Conservation (phyloP, 805 yeast genomes). For the Teunomyces barrocoloradensis region DNA sequence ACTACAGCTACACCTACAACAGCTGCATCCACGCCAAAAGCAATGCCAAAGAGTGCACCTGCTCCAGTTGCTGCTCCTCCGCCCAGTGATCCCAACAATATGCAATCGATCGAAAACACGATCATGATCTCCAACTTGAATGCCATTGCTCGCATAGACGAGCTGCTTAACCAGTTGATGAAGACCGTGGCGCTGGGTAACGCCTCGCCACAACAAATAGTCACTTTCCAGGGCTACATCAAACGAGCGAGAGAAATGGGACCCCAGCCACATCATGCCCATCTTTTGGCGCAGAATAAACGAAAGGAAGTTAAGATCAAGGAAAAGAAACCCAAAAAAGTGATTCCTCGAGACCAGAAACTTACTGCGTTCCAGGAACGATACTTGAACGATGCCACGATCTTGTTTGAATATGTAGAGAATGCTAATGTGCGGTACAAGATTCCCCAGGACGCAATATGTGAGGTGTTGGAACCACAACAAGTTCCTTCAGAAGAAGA, state of each 20-base stretch:
- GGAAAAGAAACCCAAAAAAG: conserved; percentile 11
- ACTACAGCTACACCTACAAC: neutral
- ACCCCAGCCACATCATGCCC: conserved; percentile 43
- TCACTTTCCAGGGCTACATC: conserved; percentile 77
- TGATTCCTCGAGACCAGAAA: conserved; percentile 47
- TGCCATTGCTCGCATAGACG: conserved; percentile 73
- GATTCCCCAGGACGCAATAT: conserved; percentile 73
- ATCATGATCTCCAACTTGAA: conserved; percentile 85
- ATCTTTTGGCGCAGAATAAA: conserved; percentile 20
- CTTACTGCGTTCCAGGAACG: conserved; percentile 76
- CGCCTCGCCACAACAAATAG: conserved; percentile 69
- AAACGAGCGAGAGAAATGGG: conserved; percentile 78
- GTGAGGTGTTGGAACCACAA: conserved; percentile 48
- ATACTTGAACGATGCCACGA: conserved; percentile 63
- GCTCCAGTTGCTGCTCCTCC: conserved; percentile 2
- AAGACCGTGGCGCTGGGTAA: conserved; percentile 80
- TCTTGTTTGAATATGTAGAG: conserved; percentile 84
- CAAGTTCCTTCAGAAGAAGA: conserved; percentile 5
- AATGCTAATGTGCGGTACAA: conserved; percentile 70
- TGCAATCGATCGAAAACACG: conserved; percentile 63
- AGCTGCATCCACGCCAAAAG: neutral
- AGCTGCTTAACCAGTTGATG: conserved; percentile 69
- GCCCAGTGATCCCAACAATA: conserved; percentile 25
- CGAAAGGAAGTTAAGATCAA: conserved; percentile 15
- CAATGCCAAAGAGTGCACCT: neutral